phyloP scores from a whole-genome alignment of 495 filamentous ascomycete genomes.

The Alectoria sarmentosa region DNA sequence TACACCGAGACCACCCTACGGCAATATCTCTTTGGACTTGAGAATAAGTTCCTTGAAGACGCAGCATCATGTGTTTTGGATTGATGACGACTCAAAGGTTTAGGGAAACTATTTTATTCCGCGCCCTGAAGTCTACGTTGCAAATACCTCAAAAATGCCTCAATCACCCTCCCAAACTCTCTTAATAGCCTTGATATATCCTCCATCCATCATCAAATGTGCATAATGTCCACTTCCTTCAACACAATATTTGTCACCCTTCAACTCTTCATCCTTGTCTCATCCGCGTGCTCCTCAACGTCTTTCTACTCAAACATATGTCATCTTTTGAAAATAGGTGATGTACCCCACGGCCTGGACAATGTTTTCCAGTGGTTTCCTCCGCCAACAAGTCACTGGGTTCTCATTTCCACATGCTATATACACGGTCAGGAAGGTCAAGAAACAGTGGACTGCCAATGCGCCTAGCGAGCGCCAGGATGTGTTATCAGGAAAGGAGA shows the following conservation, averaged over 20 bases:
- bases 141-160: neutral
- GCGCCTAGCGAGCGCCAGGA: neutral
- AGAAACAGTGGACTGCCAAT: neutral
- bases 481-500: neutral
- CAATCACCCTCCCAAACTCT: neutral
- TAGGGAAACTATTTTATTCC: no score
- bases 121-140: neutral
- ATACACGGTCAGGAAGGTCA: neutral
- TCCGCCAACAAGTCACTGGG: neutral
- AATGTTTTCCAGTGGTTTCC: neutral
- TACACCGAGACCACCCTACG: no score
- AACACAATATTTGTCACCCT: neutral
- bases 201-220: neutral
- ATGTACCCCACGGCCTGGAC: neutral
- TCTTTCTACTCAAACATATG: neutral
- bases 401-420: neutral
- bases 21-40: no score
- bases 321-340: slow-evolving; percentile 4
- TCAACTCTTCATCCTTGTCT: slow-evolving; percentile 7
- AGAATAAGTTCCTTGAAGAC: no score
- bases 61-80: no score
- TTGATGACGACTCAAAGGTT: no score
- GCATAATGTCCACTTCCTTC: slow-evolving; percentile 7
- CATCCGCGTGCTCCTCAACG: neutral
- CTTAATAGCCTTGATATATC: neutral